Conservation (phyloP, 2,329 filamentous ascomycete genomes). For the Talaromyces sp. region DNA sequence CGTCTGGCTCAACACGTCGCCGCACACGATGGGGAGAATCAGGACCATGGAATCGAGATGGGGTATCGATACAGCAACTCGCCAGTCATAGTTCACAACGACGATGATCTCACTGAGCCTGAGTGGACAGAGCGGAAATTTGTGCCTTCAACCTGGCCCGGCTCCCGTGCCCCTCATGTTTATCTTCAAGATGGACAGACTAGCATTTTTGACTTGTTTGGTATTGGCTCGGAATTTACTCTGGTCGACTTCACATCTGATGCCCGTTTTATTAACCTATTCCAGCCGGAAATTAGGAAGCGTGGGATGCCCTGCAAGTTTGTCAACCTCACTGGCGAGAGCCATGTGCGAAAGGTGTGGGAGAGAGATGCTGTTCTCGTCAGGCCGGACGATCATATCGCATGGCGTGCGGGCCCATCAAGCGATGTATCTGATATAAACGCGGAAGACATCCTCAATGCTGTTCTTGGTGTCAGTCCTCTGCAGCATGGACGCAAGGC, state of each 20-base stretch:
- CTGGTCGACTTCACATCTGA: not conserved
- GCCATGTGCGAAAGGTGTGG: conserved; percentile 25
- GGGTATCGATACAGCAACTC: not conserved
- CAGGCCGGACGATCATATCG: conserved; percentile 30
- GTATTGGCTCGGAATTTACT: conserved; percentile 20
- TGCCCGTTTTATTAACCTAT: not conserved
- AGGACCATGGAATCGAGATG: not conserved
- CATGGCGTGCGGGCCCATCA: conserved; percentile 21
- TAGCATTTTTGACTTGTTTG: conserved; percentile 29
- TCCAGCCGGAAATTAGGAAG: not conserved
- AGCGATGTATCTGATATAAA: no score
- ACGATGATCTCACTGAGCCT: not conserved
- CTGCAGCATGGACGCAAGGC: no score
- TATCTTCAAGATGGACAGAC: conserved; percentile 28
- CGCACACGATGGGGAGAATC: not conserved
- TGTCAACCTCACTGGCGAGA: conserved; percentile 17
- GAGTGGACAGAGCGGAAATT: conserved; percentile 22
- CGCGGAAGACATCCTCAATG: no score
- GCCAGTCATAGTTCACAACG: not conserved
- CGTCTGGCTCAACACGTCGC: not conserved
- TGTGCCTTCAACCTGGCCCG: conserved; percentile 30
- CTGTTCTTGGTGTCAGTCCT: no score
- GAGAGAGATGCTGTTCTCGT: conserved; percentile 27
- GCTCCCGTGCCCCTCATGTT: conserved; percentile 31
- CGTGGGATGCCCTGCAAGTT: not conserved